phyloP scores from a whole-genome alignment of 2,329 filamentous ascomycete species.

The Aspergillus eucalypticola region DNA sequence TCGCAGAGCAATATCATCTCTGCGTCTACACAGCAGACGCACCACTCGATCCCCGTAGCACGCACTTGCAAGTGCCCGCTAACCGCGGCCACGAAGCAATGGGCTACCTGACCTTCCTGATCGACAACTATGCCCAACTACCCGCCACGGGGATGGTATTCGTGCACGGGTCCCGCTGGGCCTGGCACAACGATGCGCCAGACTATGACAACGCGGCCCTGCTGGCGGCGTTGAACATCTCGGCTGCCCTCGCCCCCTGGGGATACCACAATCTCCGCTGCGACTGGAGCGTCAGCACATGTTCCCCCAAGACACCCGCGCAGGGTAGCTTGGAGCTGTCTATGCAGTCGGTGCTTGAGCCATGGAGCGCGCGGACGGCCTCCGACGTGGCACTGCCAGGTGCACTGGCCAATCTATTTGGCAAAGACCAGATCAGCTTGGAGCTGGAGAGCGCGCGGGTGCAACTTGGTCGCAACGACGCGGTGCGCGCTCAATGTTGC shows the following conservation, averaged over 20 bases:
- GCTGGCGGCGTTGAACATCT: conserved; percentile 42
- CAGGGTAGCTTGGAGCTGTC: conserved; percentile 47
- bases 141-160: conserved; percentile 45
- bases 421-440: conserved; percentile 24
- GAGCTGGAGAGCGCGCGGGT: background rate
- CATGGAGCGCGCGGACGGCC: conserved; percentile 45
- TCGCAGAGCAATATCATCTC: conserved; percentile 45
- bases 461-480: conserved; percentile 43
- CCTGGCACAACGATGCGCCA: conserved; percentile 49
- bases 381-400: conserved; percentile 41
- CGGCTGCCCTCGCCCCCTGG: conserved; percentile 36
- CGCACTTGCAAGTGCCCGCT: conserved; percentile 45
- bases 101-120: conserved; percentile 50
- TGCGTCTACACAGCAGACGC: conserved; percentile 50
- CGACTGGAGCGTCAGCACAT: conserved; percentile 52
- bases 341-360: conserved; percentile 41
- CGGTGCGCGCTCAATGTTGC: conserved; percentile 54
- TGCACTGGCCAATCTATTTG: conserved; percentile 39
- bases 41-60: conserved; percentile 25
- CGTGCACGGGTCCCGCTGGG: conserved; percentile 46
- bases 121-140: conserved; percentile 48
- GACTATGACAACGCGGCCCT: conserved; percentile 49
- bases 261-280: conserved; percentile 55
- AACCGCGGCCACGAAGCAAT: conserved; percentile 53
- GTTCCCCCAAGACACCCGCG: conserved; percentile 33